phyloP scores from a whole-genome alignment of 1,284 basidiomycete species.

The Moesziomyces parantarcticus region DNA sequence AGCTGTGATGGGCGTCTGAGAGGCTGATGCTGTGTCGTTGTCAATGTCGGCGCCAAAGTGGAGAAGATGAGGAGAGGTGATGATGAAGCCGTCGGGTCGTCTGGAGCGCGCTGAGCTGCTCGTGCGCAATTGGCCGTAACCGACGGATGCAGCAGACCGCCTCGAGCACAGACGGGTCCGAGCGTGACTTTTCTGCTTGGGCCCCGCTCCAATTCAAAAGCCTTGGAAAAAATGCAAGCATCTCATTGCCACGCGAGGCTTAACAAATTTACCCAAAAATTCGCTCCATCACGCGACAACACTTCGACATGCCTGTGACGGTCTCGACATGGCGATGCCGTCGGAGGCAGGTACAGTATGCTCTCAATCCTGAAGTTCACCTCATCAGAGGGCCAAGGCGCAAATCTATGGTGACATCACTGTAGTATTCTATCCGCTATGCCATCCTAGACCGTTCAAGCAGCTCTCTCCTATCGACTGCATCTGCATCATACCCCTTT shows the following conservation, averaged over 20 bases:
- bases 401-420: background rate
- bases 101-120: background rate
- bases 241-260: no score
- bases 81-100: no score
- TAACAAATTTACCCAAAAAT: no score
- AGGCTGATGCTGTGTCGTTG: background rate
- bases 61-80: background rate
- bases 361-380: no score
- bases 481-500: constrained; percentile 55
- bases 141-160: background rate
- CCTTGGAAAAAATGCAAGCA: no score
- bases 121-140: background rate
- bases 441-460: constrained; percentile 19
- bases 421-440: background rate
- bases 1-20: background rate
- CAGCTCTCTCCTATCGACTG: constrained; percentile 50
- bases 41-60: background rate
- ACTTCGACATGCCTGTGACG: no score
- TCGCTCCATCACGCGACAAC: no score
- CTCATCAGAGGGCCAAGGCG: no score
- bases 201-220: background rate
- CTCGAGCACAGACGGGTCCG: background rate
- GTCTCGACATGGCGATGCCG: no score
- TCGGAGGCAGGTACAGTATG: no score
- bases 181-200: background rate